Evolutionary conservation across 73 alveolate genomes (phyloP).

Genomic region (Paramecium primaurelia): DNA sequence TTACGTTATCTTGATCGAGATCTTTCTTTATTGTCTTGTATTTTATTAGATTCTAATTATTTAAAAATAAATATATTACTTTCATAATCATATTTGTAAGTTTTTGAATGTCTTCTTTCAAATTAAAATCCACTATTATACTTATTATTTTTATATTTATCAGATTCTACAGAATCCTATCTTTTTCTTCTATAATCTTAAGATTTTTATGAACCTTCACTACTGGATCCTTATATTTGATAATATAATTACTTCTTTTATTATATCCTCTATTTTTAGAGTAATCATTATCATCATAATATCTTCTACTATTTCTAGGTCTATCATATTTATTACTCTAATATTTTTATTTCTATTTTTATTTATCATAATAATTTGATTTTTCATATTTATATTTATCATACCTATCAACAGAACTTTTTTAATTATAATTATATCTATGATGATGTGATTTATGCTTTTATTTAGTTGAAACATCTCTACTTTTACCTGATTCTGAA

Average conservation of each 20-base stretch:
- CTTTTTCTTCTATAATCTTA: neutral
- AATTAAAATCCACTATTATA: neutral
- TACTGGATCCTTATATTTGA: neutral
- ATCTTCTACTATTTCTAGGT: neutral
- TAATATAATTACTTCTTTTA: neutral
- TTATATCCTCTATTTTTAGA: neutral
- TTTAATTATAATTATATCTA: neutral
- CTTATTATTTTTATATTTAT: neutral
- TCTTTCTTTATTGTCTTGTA: neutral
- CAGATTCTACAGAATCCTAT: neutral
- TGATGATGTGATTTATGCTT: neutral
- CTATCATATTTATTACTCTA: neutral
- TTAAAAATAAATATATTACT: neutral
- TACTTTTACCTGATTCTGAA: neutral
- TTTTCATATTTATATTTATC: neutral
- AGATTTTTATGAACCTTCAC: neutral
- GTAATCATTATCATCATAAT: neutral
- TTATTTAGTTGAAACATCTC: neutral
- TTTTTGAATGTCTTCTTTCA: neutral
- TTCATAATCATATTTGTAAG: neutral
- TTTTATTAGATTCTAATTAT: neutral
- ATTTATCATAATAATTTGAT: neutral
- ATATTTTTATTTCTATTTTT: neutral
- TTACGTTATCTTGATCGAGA: slow-evolving; percentile 18
- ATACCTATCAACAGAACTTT: neutral